Percentiles rank a stretch among this genome's conserved stretches.
Evolutionary conservation across 148 eudicot species (phyloP).

Genomic region (Rhododendron vialii): DNA sequence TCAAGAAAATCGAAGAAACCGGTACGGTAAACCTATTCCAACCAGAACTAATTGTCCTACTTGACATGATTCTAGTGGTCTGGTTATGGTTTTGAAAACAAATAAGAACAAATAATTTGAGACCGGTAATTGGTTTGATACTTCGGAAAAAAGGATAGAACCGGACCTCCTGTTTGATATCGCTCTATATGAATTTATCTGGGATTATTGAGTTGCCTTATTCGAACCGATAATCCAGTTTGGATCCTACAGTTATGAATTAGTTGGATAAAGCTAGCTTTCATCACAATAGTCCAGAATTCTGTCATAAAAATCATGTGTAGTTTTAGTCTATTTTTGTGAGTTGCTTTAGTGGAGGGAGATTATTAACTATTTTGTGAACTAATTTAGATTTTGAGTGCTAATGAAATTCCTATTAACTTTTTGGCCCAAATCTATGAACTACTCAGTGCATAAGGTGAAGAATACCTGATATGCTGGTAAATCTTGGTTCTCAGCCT

Average conservation of each 20-base stretch:
- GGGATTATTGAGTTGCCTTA: not conserved
- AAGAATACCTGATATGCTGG: conserved; percentile 4
- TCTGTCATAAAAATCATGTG: not conserved
- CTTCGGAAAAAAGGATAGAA: not conserved
- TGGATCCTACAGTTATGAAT: not conserved
- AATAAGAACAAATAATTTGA: not conserved
- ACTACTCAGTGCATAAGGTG: not conserved
- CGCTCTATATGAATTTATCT: not conserved
- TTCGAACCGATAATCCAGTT: not conserved
- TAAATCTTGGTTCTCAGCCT: conserved; percentile 4
- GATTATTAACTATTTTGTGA: not conserved
- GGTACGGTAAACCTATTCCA: not conserved
- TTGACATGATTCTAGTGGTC: not conserved
- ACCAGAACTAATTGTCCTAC: not conserved
- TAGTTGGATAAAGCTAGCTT: not conserved
- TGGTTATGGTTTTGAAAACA: not conserved
- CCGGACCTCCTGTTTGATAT: not conserved
- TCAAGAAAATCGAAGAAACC: not conserved
- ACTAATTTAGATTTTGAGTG: not conserved
- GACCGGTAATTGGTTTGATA: not conserved
- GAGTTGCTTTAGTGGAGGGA: not conserved
- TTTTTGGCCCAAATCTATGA: not conserved
- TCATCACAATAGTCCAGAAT: not conserved
- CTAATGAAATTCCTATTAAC: not conserved
- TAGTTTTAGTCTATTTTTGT: not conserved